Evolutionary conservation across 2,329 filamentous ascomycete genomes (phyloP), one percentile per base, ranked within the genome.

Genomic region (Claviceps citrina): DNA sequence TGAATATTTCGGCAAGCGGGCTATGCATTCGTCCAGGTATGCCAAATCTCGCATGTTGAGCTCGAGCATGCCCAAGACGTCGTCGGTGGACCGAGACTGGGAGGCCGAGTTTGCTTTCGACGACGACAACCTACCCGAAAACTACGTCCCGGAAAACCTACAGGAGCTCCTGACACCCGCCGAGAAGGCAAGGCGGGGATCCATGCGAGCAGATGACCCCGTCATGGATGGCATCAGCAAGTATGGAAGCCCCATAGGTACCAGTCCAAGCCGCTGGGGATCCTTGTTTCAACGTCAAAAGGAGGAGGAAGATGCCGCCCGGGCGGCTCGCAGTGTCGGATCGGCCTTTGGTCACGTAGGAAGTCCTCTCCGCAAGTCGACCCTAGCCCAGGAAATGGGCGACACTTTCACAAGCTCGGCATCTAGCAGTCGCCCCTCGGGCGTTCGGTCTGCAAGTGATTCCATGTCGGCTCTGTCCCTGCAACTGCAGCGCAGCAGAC

Each of bases 91-190:
- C 47, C 67, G 67, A 41, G 76, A 79, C 49, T 79, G 76, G 76
- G 73, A 77, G 36, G 58, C 67, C 41, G 69, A 73, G 41, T 91
- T 93, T 52, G 73, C 80, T 24, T 89, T 91, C 49, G 87, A 93
- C 53, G 86, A 93, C 31, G 60, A 62, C 41, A 60, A 59, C 30
- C 48, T 56, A 5, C 60, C 60, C 20, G 60, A 62, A 39, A 63
- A 62, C 36, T 84, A 91, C 51, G 68, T 96, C 8, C 91, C 89
- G 0, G 81, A 73, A 44, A 71, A 76, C 43, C 61, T 80, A 27
- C 74, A 77, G 49, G 76, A 81, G 44, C 64, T 81, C 12, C 59
- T 81, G 48, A 81, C 77, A 3, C 75, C 76, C 1, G 73, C 74
- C 12, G 77, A 81, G 52, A 79, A 80, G 55, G 77, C 75, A 9